Conservation (phyloP, 768 basidiomycete species). For the Mycena filopes region DNA sequence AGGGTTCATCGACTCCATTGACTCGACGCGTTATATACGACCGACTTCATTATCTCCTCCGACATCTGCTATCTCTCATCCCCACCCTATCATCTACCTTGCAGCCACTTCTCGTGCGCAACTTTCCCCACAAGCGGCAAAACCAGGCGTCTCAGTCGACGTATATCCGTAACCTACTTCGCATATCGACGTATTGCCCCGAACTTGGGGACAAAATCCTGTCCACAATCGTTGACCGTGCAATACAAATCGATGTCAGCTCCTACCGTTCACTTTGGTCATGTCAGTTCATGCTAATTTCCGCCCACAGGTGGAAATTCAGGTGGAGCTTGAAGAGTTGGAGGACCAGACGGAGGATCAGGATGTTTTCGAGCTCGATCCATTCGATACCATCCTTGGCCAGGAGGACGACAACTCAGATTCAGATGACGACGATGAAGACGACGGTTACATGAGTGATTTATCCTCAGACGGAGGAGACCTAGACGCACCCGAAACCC, state of each 20-base stretch:
- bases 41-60: slow-evolving; percentile 86
- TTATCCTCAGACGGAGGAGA: slow-evolving; percentile 75
- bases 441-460: slow-evolving; percentile 72
- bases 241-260: slow-evolving; percentile 94
- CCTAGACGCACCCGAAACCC: slow-evolving; percentile 51
- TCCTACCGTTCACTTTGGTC: neutral
- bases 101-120: slow-evolving; percentile 81
- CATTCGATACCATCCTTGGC: slow-evolving; percentile 86
- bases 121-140: slow-evolving; percentile 96
- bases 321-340: slow-evolving; percentile 93
- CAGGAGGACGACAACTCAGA: slow-evolving; percentile 75
- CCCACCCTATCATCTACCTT: slow-evolving; percentile 92
- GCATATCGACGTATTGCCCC: slow-evolving; percentile 86
- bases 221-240: slow-evolving; percentile 90
- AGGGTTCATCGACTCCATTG: slow-evolving; percentile 74
- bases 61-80: slow-evolving; percentile 87
- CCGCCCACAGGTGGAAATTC: slow-evolving; percentile 86
- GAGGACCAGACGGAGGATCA: slow-evolving; percentile 63
- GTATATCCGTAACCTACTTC: slow-evolving; percentile 90
- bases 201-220: slow-evolving; percentile 88
- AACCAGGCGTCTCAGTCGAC: slow-evolving; percentile 81
- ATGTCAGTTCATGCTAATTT: neutral
- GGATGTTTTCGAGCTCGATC: slow-evolving; percentile 82
- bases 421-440: slow-evolving; percentile 60
- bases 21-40: slow-evolving; percentile 88